These are phyloP conservation scores for Thraustotheca clavata DNA, from an alignment of 352 stramenopile genomes.

Conservation along the genomic window DNA sequence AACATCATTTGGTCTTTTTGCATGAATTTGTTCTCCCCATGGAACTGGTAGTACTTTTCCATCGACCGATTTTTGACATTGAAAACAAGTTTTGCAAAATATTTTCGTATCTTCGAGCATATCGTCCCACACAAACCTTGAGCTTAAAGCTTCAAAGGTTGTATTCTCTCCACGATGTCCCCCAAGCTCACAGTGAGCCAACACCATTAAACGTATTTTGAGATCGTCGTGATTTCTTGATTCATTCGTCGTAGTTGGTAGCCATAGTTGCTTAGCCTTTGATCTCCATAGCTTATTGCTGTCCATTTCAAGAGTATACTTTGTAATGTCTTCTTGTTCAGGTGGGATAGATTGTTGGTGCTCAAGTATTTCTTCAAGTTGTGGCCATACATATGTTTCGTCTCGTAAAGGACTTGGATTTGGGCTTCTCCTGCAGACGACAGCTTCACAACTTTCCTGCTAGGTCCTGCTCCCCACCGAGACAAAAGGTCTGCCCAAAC, in stretches of 20 bases:
- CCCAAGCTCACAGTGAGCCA: too few species aligned
- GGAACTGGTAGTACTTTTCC: not conserved
- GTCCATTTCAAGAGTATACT: too few species aligned
- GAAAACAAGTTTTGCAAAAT: not conserved
- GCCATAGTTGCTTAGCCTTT: too few species aligned
- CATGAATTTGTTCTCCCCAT: not conserved
- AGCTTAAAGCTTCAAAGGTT: not conserved
- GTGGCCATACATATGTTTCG: not conserved
- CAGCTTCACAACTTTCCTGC: not conserved
- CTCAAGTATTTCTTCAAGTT: not conserved
- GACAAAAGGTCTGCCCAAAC: slow-evolving; percentile 22
- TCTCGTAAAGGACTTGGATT: not conserved
- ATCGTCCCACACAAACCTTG: too few species aligned
- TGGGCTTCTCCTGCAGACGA: not conserved
- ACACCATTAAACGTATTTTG: too few species aligned
- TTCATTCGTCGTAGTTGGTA: not conserved
- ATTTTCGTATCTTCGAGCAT: too few species aligned
- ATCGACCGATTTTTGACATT: not conserved
- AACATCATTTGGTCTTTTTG: not conserved
- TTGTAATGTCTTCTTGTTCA: not conserved
- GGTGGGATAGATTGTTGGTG: not conserved
- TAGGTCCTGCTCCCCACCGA: slow-evolving; percentile 15
- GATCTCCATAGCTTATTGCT: too few species aligned
- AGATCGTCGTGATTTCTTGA: too few species aligned
- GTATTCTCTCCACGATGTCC: not conserved